These are phyloP conservation scores for Reutealis trisperma DNA, from an alignment of 345 rosid genomes.

Conservation along the genomic window DNA sequence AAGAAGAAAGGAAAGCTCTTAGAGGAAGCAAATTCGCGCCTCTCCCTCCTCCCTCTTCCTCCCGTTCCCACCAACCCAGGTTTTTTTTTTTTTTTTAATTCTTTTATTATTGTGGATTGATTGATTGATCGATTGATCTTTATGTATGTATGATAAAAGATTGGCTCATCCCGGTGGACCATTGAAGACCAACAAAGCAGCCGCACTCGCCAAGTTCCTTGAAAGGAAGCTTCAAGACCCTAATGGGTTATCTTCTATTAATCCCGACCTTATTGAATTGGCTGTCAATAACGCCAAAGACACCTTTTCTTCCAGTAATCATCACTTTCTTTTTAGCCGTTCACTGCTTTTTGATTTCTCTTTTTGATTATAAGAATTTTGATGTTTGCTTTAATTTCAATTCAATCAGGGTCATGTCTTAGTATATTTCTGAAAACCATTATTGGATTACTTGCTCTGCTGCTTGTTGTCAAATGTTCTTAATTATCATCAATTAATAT, in stretches of 20 bases:
- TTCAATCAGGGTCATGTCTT: background rate
- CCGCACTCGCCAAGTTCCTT: slow-evolving; percentile 86
- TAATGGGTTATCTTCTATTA: slow-evolving; percentile 65
- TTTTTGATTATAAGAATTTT: background rate
- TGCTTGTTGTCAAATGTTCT: too few species aligned
- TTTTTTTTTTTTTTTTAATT: slow-evolving; percentile 1
- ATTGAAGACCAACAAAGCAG: slow-evolving; percentile 90
- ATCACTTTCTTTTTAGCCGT: background rate
- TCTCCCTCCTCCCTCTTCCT: slow-evolving; percentile 56
- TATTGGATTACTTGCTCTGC: too few species aligned
- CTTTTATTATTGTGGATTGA: background rate
- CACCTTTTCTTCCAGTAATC: slow-evolving; percentile 53
- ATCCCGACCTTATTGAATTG: slow-evolving; percentile 71
- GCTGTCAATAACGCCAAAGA: slow-evolving; percentile 78
- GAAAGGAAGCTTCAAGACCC: slow-evolving; percentile 91
- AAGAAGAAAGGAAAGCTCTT: slow-evolving; percentile 84
- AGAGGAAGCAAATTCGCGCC: slow-evolving; percentile 99
- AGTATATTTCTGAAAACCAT: background rate
- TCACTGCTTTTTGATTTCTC: background rate
- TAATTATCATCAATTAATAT: too few species aligned
- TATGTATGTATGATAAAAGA: slow-evolving; percentile 27
- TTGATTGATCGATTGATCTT: background rate
- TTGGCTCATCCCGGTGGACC: slow-evolving; percentile 96
- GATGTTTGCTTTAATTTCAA: background rate
- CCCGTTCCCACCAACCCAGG: slow-evolving; percentile 57